Conservation (phyloP, 2,329 filamentous ascomycete species). For the Teratosphaeria pseudoeucalypti region DNA sequence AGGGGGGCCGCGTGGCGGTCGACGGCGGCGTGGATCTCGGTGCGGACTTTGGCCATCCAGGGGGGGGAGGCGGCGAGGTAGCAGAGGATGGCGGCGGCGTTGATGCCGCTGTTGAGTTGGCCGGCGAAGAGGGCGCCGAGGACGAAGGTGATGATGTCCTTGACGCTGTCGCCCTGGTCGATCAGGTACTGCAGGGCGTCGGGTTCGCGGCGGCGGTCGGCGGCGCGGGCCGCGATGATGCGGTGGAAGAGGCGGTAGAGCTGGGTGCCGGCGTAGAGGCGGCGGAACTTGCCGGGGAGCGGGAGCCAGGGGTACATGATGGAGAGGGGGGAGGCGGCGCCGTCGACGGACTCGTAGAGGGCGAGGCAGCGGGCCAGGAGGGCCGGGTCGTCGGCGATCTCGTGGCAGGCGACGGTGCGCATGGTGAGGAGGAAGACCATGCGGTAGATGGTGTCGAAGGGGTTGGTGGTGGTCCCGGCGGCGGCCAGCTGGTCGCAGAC, state of each 20-base stretch:
- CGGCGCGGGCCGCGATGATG: conserved; percentile 38
- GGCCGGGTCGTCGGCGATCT: conserved; percentile 40
- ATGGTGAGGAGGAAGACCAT: conserved; percentile 49
- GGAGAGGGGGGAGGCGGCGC: conserved; percentile 31
- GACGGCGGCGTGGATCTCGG: conserved; percentile 39
- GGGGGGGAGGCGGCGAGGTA: conserved; percentile 38
- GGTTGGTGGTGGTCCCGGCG: conserved; percentile 34
- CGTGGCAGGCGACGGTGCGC: conserved; percentile 43
- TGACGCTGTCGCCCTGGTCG: conserved; percentile 39
- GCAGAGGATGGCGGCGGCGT: conserved; percentile 43
- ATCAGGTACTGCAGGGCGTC: conserved; percentile 46
- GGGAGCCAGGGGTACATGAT: conserved; percentile 47
- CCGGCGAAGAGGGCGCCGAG: conserved; percentile 47
- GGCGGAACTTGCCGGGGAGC: conserved; percentile 32
- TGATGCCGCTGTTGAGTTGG: conserved; percentile 48
- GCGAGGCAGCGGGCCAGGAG: conserved; percentile 34
- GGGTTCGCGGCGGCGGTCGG: conserved; percentile 32
- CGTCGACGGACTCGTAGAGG: conserved; percentile 40
- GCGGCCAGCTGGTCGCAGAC: conserved; percentile 30
- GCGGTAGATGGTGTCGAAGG: conserved; percentile 44
- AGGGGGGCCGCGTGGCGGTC: conserved; percentile 30
- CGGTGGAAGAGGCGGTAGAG: conserved; percentile 41
- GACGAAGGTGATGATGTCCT: conserved; percentile 34
- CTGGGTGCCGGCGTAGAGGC: conserved; percentile 35
- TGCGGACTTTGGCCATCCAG: conserved; percentile 36